Evolutionary conservation across 768 basidiomycete genomes (phyloP).

Genomic region (Phanerochaete sordida): DNA sequence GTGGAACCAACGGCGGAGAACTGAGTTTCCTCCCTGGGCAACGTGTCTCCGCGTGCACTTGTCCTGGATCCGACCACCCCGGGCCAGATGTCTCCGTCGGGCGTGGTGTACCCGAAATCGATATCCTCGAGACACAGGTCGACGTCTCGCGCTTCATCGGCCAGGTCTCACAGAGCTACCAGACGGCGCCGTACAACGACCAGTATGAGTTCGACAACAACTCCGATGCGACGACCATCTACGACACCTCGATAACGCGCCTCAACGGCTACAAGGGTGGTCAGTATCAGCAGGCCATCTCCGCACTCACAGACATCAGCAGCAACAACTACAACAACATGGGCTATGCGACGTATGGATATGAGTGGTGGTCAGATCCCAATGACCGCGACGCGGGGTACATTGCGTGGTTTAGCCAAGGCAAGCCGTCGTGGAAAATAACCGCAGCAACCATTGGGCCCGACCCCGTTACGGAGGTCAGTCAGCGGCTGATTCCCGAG

Average conservation of each 20-base stretch:
- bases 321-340: conserved; percentile 52
- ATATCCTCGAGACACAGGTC: conserved; percentile 83
- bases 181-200: conserved; percentile 76
- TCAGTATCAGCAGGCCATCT: conserved; percentile 70
- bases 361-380: conserved; percentile 81
- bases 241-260: conserved; percentile 44
- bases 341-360: conserved; percentile 61
- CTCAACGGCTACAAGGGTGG: conserved; percentile 73
- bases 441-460: conserved; percentile 65
- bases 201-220: conserved; percentile 58
- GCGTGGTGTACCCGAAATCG: conserved; percentile 89
- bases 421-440: conserved; percentile 67
- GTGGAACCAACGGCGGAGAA: conserved; percentile 42
- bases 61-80: conserved; percentile 81
- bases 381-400: conserved; percentile 63
- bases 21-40: conserved; percentile 87
- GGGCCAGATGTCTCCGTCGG: conserved; percentile 66
- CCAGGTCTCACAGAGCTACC: conserved; percentile 77
- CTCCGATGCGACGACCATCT: conserved; percentile 49
- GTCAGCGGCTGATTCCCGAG: conserved; percentile 69
- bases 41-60: conserved; percentile 84
- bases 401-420: conserved; percentile 79
- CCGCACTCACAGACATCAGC: conserved; percentile 56
- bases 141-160: conserved; percentile 48
- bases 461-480: conserved; percentile 54